A percentile compares a stretch with the other conserved stretches of the same genome.
These are phyloP conservation scores for Aspergillus nidulans DNA, from an alignment of 495 filamentous ascomycete species.

Conservation along the genomic window DNA sequence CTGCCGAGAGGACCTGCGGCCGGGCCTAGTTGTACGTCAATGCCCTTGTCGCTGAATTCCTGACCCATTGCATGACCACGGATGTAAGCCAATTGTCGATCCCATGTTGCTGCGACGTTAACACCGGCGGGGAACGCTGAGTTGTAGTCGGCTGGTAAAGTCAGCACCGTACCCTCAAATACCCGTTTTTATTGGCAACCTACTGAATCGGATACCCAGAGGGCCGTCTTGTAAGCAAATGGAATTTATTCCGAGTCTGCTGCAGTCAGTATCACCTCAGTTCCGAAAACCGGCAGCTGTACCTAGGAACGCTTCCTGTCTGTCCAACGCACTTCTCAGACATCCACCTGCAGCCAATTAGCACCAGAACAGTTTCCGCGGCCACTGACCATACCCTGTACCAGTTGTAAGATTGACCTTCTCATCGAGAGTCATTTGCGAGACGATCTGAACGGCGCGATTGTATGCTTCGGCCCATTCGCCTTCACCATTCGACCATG, in stretches of 20 bases:
- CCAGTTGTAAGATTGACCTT: slow-evolving; percentile 94
- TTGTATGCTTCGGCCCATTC: slow-evolving; percentile 76
- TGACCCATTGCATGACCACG: slow-evolving; percentile 76
- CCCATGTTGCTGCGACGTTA: slow-evolving; percentile 78
- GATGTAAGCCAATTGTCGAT: slow-evolving; percentile 64
- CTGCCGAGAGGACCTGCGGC: slow-evolving; percentile 84
- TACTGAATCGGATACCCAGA: slow-evolving; percentile 72
- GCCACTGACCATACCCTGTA: slow-evolving; percentile 53
- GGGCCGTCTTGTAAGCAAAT: slow-evolving; percentile 91
- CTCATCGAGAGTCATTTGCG: slow-evolving; percentile 76
- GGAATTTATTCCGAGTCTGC: slow-evolving; percentile 69
- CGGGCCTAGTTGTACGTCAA: slow-evolving; percentile 83
- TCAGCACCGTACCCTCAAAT: not conserved
- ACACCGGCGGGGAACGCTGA: slow-evolving; percentile 79
- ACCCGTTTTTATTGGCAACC: not conserved
- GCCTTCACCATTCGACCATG: slow-evolving; percentile 67
- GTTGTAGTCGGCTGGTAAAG: slow-evolving; percentile 58
- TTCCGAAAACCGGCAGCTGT: not conserved
- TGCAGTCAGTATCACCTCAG: slow-evolving; percentile 10
- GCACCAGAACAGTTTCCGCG: not conserved
- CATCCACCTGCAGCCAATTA: slow-evolving; percentile 54
- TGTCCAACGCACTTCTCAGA: slow-evolving; percentile 78
- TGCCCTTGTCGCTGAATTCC: slow-evolving; percentile 76
- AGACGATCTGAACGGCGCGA: slow-evolving; percentile 74
- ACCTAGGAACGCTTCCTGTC: slow-evolving; percentile 41